Percentiles rank a stretch among this genome's conserved stretches.
Conservation (phyloP, 371 early-diverging fungal genomes). For the Mucor mucedo region DNA sequence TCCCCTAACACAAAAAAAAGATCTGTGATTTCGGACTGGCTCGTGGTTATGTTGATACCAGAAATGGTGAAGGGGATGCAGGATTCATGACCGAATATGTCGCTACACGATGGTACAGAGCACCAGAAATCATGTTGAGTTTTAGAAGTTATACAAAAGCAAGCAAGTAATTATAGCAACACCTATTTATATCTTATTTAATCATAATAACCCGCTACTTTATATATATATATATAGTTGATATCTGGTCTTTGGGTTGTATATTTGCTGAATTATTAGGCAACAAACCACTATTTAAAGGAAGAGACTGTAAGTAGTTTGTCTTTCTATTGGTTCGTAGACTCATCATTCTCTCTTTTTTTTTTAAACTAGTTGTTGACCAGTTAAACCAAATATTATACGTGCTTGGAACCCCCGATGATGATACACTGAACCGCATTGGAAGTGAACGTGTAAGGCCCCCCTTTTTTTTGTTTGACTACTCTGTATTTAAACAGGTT, state of each 20-base stretch:
- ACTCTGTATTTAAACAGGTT: conserved; percentile 73
- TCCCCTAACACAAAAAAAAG: conserved; percentile 13
- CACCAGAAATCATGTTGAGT: conserved; percentile 98
- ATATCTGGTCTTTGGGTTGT: conserved; percentile 98
- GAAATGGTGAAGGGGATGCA: conserved; percentile 68
- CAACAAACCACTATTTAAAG: conserved; percentile 87
- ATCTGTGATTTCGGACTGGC: conserved; percentile 97
- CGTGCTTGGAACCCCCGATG: conserved; percentile 97
- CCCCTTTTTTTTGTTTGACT: neutral
- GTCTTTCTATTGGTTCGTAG: neutral
- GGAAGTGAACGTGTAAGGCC: conserved; percentile 71
- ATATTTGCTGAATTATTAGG: conserved; percentile 96
- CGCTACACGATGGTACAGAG: conserved; percentile 98
- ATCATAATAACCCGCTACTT: neutral
- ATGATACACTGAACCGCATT: conserved; percentile 86
- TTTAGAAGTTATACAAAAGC: conserved; percentile 94
- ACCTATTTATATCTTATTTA: neutral
- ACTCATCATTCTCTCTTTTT: too few relatives aligned
- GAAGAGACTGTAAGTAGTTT: conserved; percentile 76
- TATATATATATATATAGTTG: conserved; percentile 57
- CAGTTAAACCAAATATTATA: conserved; percentile 98
- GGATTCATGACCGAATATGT: conserved; percentile 98
- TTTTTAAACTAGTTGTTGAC: conserved; percentile 82
- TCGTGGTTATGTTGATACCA: conserved; percentile 83
- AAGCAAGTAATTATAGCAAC: conserved; percentile 61